Conservation (phyloP, 768 basidiomycete species). For the Rhodotorula taiwanensis region DNA sequence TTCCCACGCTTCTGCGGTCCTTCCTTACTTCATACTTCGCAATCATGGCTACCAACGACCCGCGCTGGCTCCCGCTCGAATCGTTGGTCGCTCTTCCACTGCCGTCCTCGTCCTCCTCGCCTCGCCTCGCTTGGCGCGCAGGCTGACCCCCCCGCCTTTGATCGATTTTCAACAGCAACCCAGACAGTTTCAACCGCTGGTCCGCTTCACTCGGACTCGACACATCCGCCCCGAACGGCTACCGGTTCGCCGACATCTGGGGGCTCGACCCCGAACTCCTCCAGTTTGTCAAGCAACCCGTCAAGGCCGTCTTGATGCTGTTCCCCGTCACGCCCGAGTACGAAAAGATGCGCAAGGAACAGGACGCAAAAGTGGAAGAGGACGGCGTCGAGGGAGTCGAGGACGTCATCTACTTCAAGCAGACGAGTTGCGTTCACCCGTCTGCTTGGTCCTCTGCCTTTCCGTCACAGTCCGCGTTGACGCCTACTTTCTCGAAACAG, state of each 20-base stretch:
- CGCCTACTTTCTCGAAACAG: constrained; percentile 40
- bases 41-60: constrained; percentile 9
- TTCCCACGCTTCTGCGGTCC: neutral
- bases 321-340: constrained; percentile 63
- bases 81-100: neutral
- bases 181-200: constrained; percentile 30
- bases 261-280: constrained; percentile 56
- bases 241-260: constrained; percentile 27
- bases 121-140: too few species aligned
- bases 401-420: constrained; percentile 78
- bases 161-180: constrained; percentile 13
- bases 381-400: constrained; percentile 55
- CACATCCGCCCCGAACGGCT: constrained; percentile 7
- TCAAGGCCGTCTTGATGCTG: constrained; percentile 74
- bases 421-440: constrained; percentile 49
- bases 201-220: constrained; percentile 26
- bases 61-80: constrained; percentile 17
- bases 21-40: too few species aligned
- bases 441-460: too few species aligned
- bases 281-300: constrained; percentile 60
- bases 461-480: neutral
- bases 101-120: neutral
- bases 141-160: neutral
- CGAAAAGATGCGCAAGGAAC: constrained; percentile 53
- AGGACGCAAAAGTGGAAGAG: constrained; percentile 56